These are phyloP conservation scores for Allium cepa DNA, from an alignment of 106 monocot species.

Conservation along the genomic window DNA sequence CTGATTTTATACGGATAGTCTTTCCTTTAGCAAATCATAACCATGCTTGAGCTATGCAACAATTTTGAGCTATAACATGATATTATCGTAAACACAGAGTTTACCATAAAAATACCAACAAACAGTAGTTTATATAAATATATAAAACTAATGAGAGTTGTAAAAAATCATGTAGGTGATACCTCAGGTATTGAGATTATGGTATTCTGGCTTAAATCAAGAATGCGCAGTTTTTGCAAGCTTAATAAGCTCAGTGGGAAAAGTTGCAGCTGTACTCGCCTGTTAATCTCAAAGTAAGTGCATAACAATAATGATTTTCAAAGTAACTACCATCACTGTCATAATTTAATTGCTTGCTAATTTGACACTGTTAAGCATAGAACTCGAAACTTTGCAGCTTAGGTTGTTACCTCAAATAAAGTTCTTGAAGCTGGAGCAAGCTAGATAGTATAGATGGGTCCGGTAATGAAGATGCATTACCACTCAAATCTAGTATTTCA, in stretches of 20 bases:
- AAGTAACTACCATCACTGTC: too few species aligned
- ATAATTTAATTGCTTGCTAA: too few species aligned
- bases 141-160: too few species aligned
- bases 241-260: slow-evolving; percentile 51
- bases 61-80: too few species aligned
- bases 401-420: slow-evolving; percentile 67
- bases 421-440: slow-evolving; percentile 63
- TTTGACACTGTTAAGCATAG: neutral
- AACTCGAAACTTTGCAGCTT: neutral
- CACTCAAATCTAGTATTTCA: slow-evolving; percentile 86
- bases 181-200: slow-evolving; percentile 68
- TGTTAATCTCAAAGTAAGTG: slow-evolving; percentile 24
- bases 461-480: slow-evolving; percentile 52
- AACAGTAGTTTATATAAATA: too few species aligned
- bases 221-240: slow-evolving; percentile 45
- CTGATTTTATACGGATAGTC: too few species aligned
- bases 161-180: neutral
- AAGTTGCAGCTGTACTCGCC: slow-evolving; percentile 60
- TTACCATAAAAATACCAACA: too few species aligned
- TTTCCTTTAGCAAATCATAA: too few species aligned
- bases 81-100: too few species aligned
- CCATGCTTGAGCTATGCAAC: too few species aligned
- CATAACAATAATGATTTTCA: slow-evolving; percentile 3
- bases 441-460: slow-evolving; percentile 43
- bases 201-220: slow-evolving; percentile 80